phyloP scores from a whole-genome alignment of 148 eudicot genomes.

The Gaultheria prostrata region DNA sequence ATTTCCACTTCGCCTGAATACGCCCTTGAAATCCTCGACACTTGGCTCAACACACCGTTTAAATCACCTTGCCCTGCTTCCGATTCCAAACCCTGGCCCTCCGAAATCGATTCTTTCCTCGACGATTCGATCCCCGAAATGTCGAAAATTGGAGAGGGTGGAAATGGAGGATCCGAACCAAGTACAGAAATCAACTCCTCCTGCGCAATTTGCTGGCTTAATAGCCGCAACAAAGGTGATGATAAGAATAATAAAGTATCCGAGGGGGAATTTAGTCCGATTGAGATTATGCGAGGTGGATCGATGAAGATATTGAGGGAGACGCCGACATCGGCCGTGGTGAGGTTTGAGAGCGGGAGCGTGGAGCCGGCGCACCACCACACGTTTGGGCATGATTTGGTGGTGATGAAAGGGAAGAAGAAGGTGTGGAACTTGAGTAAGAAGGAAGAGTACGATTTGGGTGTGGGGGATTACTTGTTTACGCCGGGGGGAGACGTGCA shows the following conservation, averaged over 20 bases:
- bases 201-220: conserved; percentile 61
- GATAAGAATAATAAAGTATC: not conserved
- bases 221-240: not conserved
- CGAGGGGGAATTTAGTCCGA: conserved; percentile 48
- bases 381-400: conserved; percentile 74
- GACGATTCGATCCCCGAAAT: conserved; percentile 52
- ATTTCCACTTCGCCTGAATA: conserved; percentile 44
- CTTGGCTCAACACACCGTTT: conserved; percentile 65
- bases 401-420: conserved; percentile 76
- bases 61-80: conserved; percentile 83
- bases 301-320: conserved; percentile 83
- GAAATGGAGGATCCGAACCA: conserved; percentile 19
- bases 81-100: conserved; percentile 55
- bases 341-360: conserved; percentile 69
- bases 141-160: conserved; percentile 37
- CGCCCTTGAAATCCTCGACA: conserved; percentile 55
- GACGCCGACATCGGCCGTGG: conserved; percentile 75
- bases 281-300: conserved; percentile 76
- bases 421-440: conserved; percentile 86
- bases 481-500: conserved; percentile 90
- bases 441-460: conserved; percentile 48
- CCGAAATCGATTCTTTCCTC: conserved; percentile 53
- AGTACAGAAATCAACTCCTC: not conserved
- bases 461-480: conserved; percentile 69
- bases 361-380: conserved; percentile 95